These are phyloP conservation scores for Penicillium sp. DNA, from an alignment of 2,329 filamentous ascomycete genomes.

Conservation along the genomic window DNA sequence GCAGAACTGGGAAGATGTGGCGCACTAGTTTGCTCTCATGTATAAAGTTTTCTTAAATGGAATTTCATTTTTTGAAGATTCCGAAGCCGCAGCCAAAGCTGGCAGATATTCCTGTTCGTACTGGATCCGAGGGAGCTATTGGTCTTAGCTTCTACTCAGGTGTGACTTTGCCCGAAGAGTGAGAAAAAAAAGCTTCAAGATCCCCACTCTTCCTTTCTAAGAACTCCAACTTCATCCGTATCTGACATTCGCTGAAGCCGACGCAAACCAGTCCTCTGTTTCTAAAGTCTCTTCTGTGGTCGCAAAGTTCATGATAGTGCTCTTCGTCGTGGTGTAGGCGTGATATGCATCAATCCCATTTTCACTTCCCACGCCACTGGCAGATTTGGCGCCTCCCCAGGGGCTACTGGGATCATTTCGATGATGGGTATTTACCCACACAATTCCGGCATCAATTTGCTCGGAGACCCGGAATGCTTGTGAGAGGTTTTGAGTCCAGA, in stretches of 20 bases:
- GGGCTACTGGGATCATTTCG: slow-evolving; percentile 70
- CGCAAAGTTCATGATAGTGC: slow-evolving; percentile 59
- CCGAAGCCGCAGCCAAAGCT: background rate
- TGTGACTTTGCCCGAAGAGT: background rate
- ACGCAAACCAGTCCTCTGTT: slow-evolving; percentile 62
- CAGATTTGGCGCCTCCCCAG: slow-evolving; percentile 64
- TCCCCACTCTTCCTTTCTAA: background rate
- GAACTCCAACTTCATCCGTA: slow-evolving; percentile 55
- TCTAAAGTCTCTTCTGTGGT: slow-evolving; percentile 13
- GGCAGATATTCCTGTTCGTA: background rate
- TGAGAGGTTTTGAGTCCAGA: slow-evolving; percentile 52
- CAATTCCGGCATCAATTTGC: slow-evolving; percentile 50
- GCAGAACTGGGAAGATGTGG: background rate
- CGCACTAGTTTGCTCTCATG: background rate
- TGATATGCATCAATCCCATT: slow-evolving; percentile 65
- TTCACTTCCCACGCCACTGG: slow-evolving; percentile 68
- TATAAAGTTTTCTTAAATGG: background rate
- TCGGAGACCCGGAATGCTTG: slow-evolving; percentile 50
- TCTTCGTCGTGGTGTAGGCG: slow-evolving; percentile 52
- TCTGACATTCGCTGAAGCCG: slow-evolving; percentile 55
- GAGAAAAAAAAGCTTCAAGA: background rate
- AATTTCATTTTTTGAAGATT: background rate
- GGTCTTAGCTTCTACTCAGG: too few species aligned
- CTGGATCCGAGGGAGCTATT: too few species aligned
- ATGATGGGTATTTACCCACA: slow-evolving; percentile 58